Percentiles rank a stretch among this genome's conserved stretches.
These are phyloP conservation scores for Aspergillus vadensis DNA, from an alignment of 2,329 filamentous ascomycete species.

Conservation along the genomic window DNA sequence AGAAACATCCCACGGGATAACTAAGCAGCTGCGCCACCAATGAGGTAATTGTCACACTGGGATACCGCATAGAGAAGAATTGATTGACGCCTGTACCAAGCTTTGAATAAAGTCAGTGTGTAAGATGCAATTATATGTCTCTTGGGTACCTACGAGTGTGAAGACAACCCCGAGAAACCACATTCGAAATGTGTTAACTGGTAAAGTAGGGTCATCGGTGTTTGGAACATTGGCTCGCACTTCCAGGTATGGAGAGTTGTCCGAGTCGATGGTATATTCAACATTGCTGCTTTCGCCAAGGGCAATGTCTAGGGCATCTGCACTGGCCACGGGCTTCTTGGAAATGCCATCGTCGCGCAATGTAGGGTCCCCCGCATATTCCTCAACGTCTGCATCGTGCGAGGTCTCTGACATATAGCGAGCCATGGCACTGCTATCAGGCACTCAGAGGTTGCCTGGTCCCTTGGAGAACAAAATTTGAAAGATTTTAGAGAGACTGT, in stretches of 20 bases:
- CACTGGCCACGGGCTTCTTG: conserved; percentile 20
- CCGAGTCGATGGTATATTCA: conserved; percentile 27
- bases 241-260: conserved; percentile 32
- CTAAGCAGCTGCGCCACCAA: conserved; percentile 49
- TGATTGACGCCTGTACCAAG: conserved; percentile 48
- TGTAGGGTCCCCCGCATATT: conserved; percentile 8
- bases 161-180: conserved; percentile 51
- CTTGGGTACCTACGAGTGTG: conserved; percentile 35
- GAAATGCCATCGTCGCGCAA: conserved; percentile 7
- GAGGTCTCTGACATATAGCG: conserved; percentile 4
- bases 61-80: conserved; percentile 51
- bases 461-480: background rate
- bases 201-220: conserved; percentile 30
- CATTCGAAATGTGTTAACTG: conserved; percentile 36
- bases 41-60: conserved; percentile 47
- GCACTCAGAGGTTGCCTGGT: background rate
- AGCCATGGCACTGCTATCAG: conserved; percentile 5
- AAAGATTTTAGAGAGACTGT: background rate
- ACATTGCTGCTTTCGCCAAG: conserved; percentile 21
- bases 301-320: conserved; percentile 24
- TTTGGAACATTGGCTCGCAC: conserved; percentile 32
- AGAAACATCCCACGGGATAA: conserved; percentile 44
- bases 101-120: background rate
- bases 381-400: conserved; percentile 16
- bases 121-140: background rate